Percentiles rank a stretch among this genome's conserved stretches.
Conservation (phyloP, 1,284 basidiomycete genomes). For the Sphagnurus paluster region DNA sequence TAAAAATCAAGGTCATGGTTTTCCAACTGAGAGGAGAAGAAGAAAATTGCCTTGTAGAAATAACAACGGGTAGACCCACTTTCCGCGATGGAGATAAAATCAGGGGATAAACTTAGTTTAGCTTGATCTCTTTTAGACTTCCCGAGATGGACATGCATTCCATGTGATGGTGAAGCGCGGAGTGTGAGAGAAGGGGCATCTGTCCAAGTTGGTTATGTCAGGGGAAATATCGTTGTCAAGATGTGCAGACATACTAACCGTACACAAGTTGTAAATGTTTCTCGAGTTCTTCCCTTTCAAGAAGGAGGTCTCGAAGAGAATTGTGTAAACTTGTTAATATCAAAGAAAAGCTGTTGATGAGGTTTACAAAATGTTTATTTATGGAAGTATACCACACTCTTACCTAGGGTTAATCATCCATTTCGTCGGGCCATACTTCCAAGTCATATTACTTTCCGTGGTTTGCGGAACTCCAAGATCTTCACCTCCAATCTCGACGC, state of each 20-base stretch:
- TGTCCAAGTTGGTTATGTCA: conserved; percentile 28
- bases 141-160: conserved; percentile 73
- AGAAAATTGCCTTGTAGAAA: conserved; percentile 58
- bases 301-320: conserved; percentile 45
- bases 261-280: conserved; percentile 51
- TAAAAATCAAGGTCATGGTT: conserved; percentile 1
- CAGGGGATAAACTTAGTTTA: conserved; percentile 44
- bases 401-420: conserved; percentile 79
- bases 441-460: conserved; percentile 18
- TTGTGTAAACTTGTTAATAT: conserved; percentile 57
- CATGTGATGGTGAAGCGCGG: conserved; percentile 64
- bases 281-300: conserved; percentile 54
- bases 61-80: conserved; percentile 68
- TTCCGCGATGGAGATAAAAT: conserved; percentile 60
- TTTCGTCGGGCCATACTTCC: conserved; percentile 33
- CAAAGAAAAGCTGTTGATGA: conserved; percentile 62
- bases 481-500: conserved; percentile 15
- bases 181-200: conserved; percentile 73
- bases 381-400: conserved; percentile 21
- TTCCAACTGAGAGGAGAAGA: neutral
- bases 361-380: conserved; percentile 7
- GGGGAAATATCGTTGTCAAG: conserved; percentile 8
- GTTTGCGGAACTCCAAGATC: conserved; percentile 11
- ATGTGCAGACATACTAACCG: conserved; percentile 36
- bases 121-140: conserved; percentile 59